Percentiles rank a stretch among this genome's conserved stretches.
Evolutionary conservation across 495 filamentous ascomycete genomes (phyloP).

Genomic region (Penicillium ochrochloron): DNA sequence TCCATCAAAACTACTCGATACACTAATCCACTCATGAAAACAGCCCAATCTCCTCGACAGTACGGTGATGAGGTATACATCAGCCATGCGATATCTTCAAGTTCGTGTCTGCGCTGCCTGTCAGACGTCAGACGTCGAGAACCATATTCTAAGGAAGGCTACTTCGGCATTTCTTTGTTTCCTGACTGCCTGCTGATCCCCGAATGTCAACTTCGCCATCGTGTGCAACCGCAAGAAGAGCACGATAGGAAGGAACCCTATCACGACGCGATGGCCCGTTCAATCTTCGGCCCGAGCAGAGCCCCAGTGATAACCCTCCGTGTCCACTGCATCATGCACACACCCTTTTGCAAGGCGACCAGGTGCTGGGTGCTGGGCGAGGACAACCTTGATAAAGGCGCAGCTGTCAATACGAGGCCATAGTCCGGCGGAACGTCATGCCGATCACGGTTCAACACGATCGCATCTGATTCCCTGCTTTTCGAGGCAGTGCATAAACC

Average conservation of each 20-base stretch:
- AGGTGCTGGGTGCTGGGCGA: conserved; percentile 3
- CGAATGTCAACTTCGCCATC: background rate
- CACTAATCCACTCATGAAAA: conserved; percentile 8
- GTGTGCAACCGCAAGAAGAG: background rate
- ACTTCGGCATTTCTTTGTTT: conserved; percentile 5
- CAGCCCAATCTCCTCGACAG: background rate
- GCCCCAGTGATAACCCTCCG: background rate
- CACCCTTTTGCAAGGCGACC: background rate
- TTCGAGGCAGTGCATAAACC: conserved; percentile 21
- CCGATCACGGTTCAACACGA: conserved; percentile 18
- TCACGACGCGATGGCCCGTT: background rate
- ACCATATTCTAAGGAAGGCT: background rate
- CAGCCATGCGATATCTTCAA: background rate
- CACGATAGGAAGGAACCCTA: background rate
- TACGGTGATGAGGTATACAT: background rate
- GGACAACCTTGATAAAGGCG: conserved; percentile 14
- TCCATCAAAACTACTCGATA: background rate
- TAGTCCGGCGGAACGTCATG: conserved; percentile 19
- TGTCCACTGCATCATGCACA: conserved; percentile 8
- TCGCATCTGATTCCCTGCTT: conserved; percentile 9
- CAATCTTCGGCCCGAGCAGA: conserved; percentile 1
- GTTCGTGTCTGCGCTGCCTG: background rate
- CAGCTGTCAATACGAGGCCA: conserved; percentile 10
- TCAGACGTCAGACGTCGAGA: conserved; percentile 4
- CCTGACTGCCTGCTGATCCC: conserved; percentile 5